These are phyloP conservation scores for Diacronema lutheri DNA, from an alignment of 78 protist genomes.

Conservation along the genomic window DNA sequence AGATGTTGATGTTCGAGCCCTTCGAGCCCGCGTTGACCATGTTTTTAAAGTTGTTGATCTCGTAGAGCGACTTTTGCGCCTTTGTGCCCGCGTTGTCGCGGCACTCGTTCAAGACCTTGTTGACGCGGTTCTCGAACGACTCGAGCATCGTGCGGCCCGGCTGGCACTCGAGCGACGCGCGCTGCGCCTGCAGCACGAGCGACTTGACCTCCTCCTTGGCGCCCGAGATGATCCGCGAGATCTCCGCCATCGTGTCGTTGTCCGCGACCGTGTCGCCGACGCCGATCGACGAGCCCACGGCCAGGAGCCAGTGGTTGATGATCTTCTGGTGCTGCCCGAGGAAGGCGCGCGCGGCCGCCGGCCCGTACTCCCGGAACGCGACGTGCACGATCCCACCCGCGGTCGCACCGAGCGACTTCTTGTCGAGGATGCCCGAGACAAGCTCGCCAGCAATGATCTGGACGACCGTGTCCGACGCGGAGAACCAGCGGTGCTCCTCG, in stretches of 20 bases:
- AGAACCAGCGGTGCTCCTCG: slow-evolving; percentile 39
- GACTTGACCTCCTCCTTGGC: slow-evolving; percentile 69
- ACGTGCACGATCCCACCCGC: slow-evolving; percentile 84
- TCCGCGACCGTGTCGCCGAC: slow-evolving; percentile 94
- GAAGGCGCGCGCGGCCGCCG: slow-evolving; percentile 27
- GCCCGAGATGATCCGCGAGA: slow-evolving; percentile 52
- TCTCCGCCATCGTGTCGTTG: slow-evolving; percentile 65
- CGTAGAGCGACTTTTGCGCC: slow-evolving; percentile 9
- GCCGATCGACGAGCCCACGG: slow-evolving; percentile 60
- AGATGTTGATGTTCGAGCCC: slow-evolving; percentile 94
- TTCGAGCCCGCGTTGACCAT: slow-evolving; percentile 98
- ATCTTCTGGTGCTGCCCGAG: slow-evolving; percentile 7
- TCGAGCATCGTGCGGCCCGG: slow-evolving; percentile 92
- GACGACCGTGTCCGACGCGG: slow-evolving; percentile 82
- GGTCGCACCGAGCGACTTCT: slow-evolving; percentile 69
- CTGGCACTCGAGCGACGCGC: slow-evolving; percentile 62
- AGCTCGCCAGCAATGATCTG: slow-evolving; percentile 74
- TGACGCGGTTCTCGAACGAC: slow-evolving; percentile 94
- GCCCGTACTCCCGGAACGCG: slow-evolving; percentile 85
- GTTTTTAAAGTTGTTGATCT: slow-evolving; percentile 79
- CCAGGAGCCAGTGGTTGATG: slow-evolving; percentile 90
- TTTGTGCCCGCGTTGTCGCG: slow-evolving; percentile 78
- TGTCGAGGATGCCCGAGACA: slow-evolving; percentile 83
- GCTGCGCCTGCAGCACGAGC: slow-evolving; percentile 29
- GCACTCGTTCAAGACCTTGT: slow-evolving; percentile 88